Evolutionary conservation across 139 green algal genomes (phyloP), one percentile per base, ranked within the genome.

Genomic region (Chlorokybus atmophyticus): DNA sequence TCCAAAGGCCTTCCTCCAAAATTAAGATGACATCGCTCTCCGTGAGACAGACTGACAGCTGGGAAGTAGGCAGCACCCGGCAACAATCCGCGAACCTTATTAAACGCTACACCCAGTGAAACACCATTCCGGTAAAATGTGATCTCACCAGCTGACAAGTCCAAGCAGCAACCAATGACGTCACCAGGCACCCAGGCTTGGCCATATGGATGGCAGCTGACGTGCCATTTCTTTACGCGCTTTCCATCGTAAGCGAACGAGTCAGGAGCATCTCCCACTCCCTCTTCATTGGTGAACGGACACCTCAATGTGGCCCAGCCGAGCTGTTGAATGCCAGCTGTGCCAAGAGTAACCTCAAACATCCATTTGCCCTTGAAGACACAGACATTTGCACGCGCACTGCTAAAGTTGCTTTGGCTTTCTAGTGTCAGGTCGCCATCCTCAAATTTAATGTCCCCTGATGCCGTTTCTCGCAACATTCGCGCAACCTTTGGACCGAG

Each of bases 281-380:
- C 88, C 60, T 96, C 83, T 64, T 95, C 88, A 4, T 73, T 68
- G 4, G 79, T 96, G 75, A 93, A 95, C 1, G 75, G 79, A 39
- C 82, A 90, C 10, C 58, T 25, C 1, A 84, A 35, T 0, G 87
- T 93, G 17, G 78, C 84, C 86, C 86, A 95, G 1, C 87, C 83
- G 30, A 94, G 67, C 76, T 94, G 87, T 70, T 86, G 75, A 42
- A 94, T 93, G 38, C 64, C 64, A 5, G 70, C 29, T 0, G 74
- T 89, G 0, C 72, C 62, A 55, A 95, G 60, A 3, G 74, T 82
- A 3, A 75, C 80, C 67, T 96, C 88, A 64, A 91, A 96, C 81
- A 85, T 79, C 63, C 63, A 71, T 2, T 50, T 25, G 17, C 56
- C 86, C 6, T 64, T 59, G 56, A 76, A 83, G 1, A 91, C 83